Evolutionary conservation across 768 basidiomycete genomes (phyloP).

Genomic region (Collybia sp.): DNA sequence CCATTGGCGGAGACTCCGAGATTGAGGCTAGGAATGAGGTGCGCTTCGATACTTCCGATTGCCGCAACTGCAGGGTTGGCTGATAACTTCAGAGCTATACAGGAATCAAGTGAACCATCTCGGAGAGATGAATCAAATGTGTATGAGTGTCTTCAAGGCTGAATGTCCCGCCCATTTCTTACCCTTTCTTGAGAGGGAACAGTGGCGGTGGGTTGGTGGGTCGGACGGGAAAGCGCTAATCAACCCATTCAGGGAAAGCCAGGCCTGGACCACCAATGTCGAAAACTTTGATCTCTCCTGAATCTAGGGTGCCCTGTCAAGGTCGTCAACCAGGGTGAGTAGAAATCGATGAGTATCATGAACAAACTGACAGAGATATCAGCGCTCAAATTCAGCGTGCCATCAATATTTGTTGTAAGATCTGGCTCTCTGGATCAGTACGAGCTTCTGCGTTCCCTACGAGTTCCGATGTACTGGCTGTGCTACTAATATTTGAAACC

Average conservation of each 20-base stretch:
- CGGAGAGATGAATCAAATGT: slow-evolving; percentile 7
- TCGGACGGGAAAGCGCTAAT: neutral
- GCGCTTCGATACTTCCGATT: too few relatives aligned
- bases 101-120: neutral
- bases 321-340: neutral
- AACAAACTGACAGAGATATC: slow-evolving; percentile 22
- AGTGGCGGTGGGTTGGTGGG: slow-evolving; percentile 15
- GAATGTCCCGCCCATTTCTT: slow-evolving; percentile 20
- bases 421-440: slow-evolving; percentile 13
- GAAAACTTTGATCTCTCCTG: slow-evolving; percentile 16
- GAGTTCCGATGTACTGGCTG: slow-evolving; percentile 19
- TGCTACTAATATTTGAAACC: slow-evolving; percentile 25
- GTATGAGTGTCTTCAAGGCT: slow-evolving; percentile 35
- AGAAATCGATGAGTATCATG: neutral
- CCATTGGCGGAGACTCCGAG: too few relatives aligned
- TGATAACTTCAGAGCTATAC: too few relatives aligned
- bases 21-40: too few relatives aligned
- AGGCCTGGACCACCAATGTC: too few relatives aligned
- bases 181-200: slow-evolving; percentile 33
- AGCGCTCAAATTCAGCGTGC: slow-evolving; percentile 30
- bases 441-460: neutral
- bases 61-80: too few relatives aligned
- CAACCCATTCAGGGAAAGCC: too few relatives aligned
- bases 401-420: slow-evolving; percentile 33
- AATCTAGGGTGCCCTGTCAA: slow-evolving; percentile 31